phyloP scores from a whole-genome alignment of 352 stramenopile species.

The Plasmopara viticola region DNA sequence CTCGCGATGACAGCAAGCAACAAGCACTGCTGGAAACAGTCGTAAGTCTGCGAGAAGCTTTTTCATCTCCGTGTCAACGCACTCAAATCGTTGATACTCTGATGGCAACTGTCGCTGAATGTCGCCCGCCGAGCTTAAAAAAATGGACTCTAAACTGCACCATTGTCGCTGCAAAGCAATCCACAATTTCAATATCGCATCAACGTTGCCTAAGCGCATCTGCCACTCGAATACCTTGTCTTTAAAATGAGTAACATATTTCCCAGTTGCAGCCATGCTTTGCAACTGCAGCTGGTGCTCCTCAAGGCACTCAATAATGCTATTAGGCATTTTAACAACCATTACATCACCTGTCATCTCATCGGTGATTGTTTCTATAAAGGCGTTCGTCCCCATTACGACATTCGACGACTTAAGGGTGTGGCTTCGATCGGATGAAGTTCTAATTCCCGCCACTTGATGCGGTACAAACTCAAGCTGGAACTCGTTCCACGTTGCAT shows the following conservation, averaged over 20 bases:
- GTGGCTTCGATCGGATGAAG: conserved; percentile 3
- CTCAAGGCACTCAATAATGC: conserved; percentile 92
- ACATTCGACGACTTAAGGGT: not conserved
- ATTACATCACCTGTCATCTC: conserved; percentile 73
- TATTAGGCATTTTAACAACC: conserved; percentile 87
- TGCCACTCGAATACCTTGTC: conserved; percentile 95
- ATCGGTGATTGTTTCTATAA: conserved; percentile 14
- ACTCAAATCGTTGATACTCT: conserved; percentile 87
- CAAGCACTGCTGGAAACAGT: conserved; percentile 59
- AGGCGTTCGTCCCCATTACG: conserved; percentile 2
- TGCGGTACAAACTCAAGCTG: conserved; percentile 90
- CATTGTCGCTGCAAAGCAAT: conserved; percentile 86
- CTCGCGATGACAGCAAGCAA: conserved; percentile 68
- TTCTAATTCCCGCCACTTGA: conserved; percentile 51
- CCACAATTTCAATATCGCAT: conserved; percentile 92
- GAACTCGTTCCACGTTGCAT: conserved; percentile 86
- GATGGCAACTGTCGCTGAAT: conserved; percentile 90
- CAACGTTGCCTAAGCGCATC: conserved; percentile 85
- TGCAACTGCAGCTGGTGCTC: conserved; percentile 94
- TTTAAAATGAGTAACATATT: conserved; percentile 95
- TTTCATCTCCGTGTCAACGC: conserved; percentile 84
- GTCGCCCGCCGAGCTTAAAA: conserved; percentile 87
- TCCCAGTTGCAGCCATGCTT: conserved; percentile 93
- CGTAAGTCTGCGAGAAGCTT: conserved; percentile 61
- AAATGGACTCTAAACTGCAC: conserved; percentile 94